Evolutionary conservation across 345 rosid species (phyloP), one percentile per base, ranked within the genome.

Genomic region (Salix udensis): DNA sequence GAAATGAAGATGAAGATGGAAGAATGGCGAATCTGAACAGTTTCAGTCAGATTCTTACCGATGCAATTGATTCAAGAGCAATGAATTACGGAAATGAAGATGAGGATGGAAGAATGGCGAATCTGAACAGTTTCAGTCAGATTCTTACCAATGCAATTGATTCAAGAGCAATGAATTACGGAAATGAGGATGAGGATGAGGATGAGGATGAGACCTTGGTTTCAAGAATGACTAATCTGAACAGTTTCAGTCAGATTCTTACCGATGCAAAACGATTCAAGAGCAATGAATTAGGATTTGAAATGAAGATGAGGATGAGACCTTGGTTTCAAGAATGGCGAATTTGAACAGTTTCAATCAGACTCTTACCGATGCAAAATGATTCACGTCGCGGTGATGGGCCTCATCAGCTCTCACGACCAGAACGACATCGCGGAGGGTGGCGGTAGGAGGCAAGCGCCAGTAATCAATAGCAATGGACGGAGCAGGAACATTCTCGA

Each of bases 401-500:
- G 96, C 97, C 81, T 93, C 97, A 74, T 93, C 94, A 40, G 96
- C 96, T 71, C 94, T 92, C 52, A 91, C 89, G 61, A 90, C 96
- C 19, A 88, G 88, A 4, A 91, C 83, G 67, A 87, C 92, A 81
- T 91, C 98, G 82, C 85, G 90, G 68, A 93, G 77, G 16, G 77
- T 89, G 18, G 97, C 89, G 75, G 90, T 90, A 64, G 85, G 86
- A 9, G 93, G 91, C 76, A 93, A 79, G 72, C 93, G 86, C 97
- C 97, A 90, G 83, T 91, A 91, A 81, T 91, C 97, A 37, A 91
- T 84, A 1, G 96, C 93, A 68, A 93, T 91, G 7, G 94, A 89
- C 0, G 96, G 97, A 23, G 96, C 96, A 1, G 89, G 84, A 44
- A 91, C 87, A 68, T 91, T 88, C 73, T 87, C 86, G 36, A 90